Base-by-base conservation (phyloP, 73 alveolate genomes). In the Paramecium tetraurelia region DNA sequence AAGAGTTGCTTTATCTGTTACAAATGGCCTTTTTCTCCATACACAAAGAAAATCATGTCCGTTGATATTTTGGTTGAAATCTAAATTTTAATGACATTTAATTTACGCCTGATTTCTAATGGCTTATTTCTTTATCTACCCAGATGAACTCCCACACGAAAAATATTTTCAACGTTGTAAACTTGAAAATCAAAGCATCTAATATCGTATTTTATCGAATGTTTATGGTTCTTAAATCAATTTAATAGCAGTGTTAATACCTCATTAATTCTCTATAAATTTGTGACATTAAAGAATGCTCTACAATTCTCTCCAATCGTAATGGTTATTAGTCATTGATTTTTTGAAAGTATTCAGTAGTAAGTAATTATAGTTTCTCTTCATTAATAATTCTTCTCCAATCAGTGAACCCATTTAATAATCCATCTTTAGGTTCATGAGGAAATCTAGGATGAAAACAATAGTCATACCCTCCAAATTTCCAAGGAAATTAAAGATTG, bases 121-220 rank as follows among this genome's bases (percentile, higher is more conserved):
- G 86, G 86, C 7, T 40, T 72, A 72, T 72, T 72, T 38, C 86
- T 72, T 18, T 72, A 38, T 72, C 86, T 72, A 3, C 86, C 86
- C 5, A 36, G 9, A 38, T 72, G 59, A 36, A 72, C 59, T 36
- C 86, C 86, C 3, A 72, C 86, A n/a, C 86, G 40, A 38, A 36
- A 72, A 21, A 72, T 72, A 38, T 72, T 72, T 21, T 36, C 59
- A 31, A 20, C 10, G 40, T 72, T 72, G 46, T 72, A 72, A 35
- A 72, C 86, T 5, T 29, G 18, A 72, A 36, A 72, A 18, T 72
- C 59, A 31, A 18, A 35, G 86, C 86, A 72, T 72, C 35, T 29
- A 16, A 72, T 43, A 72, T 72, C 59, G 40, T 33, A 72, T 36
- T 20, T 72, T 18, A 72, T 10, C 3, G 40, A 14, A 72, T 72